A percentile compares a stretch with the other conserved stretches of the same genome.
Conservation (phyloP, 139 green algal genomes). For the Chlamydomonas schloesseri region DNA sequence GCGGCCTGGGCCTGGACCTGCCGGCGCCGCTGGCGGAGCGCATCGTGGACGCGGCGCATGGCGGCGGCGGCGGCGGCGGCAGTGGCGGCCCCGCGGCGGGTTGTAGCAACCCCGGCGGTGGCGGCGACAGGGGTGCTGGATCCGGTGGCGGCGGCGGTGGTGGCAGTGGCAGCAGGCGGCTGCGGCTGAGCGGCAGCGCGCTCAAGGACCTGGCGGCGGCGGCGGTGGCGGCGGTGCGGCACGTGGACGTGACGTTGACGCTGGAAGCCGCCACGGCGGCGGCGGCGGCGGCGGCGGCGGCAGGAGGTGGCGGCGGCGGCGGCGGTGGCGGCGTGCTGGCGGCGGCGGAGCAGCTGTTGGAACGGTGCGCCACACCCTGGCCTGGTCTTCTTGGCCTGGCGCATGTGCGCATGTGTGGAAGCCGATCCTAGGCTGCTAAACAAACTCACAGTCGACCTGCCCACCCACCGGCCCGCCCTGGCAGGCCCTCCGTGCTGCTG, state of each 20-base stretch:
- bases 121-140: no score
- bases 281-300: neutral
- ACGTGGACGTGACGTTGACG: neutral
- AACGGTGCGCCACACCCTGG: no score
- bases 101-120: no score
- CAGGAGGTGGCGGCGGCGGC: neutral
- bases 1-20: neutral
- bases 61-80: neutral
- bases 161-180: no score
- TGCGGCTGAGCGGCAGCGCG: neutral
- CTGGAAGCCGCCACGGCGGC: neutral
- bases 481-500: neutral
- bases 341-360: neutral
- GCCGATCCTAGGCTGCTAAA: no score
- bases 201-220: neutral
- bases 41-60: conserved; percentile 15
- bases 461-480: no score
- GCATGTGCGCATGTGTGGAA: no score
- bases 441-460: no score
- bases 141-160: no score
- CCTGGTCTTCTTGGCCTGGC: no score
- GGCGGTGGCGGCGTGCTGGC: neutral
- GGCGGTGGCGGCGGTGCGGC: conserved; percentile 7
- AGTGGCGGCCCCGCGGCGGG: neutral
- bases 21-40: neutral